Evolutionary conservation across 495 filamentous ascomycete species (phyloP).

Genomic region (Hyaloscypha hepaticicola): DNA sequence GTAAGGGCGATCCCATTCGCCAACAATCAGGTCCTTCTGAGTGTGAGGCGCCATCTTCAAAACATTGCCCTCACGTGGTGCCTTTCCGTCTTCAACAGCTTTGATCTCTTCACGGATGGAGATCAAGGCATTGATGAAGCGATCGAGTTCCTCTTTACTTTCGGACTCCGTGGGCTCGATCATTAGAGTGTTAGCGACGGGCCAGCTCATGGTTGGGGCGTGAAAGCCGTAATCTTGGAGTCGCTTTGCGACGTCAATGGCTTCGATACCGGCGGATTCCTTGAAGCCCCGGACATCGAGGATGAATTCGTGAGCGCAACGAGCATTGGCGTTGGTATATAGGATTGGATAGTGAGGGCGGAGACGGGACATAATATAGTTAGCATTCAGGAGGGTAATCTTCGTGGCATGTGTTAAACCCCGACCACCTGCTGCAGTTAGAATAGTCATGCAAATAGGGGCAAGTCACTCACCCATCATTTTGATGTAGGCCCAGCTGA

Average conservation of each 20-base stretch:
- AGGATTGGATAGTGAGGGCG: slow-evolving; percentile 85
- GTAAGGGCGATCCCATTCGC: slow-evolving; percentile 67
- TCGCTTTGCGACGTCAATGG: slow-evolving; percentile 96
- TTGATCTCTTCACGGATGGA: slow-evolving; percentile 85
- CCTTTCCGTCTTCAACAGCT: slow-evolving; percentile 76
- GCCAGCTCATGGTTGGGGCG: slow-evolving; percentile 98
- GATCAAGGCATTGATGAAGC: slow-evolving; percentile 91
- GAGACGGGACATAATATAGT: slow-evolving; percentile 95
- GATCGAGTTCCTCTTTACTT: slow-evolving; percentile 88
- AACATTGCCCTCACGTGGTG: slow-evolving; percentile 80
- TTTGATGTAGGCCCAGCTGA: slow-evolving; percentile 96
- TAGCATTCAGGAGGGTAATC: slow-evolving; percentile 92
- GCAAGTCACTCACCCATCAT: slow-evolving; percentile 70
- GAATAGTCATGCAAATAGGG: background rate
- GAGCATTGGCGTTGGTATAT: slow-evolving; percentile 84
- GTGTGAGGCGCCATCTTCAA: slow-evolving; percentile 92
- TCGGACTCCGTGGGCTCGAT: slow-evolving; percentile 98
- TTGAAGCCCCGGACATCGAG: slow-evolving; percentile 87
- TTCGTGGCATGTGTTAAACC: slow-evolving; percentile 95
- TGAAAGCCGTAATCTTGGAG: slow-evolving; percentile 99
- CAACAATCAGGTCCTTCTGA: slow-evolving; percentile 71
- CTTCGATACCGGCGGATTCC: slow-evolving; percentile 82
- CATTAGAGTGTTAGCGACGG: slow-evolving; percentile 95
- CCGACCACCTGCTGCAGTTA: slow-evolving; percentile 50
- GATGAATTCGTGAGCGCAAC: slow-evolving; percentile 98